Conservation (phyloP, 768 basidiomycete genomes). For the Hypholoma fasciculare region DNA sequence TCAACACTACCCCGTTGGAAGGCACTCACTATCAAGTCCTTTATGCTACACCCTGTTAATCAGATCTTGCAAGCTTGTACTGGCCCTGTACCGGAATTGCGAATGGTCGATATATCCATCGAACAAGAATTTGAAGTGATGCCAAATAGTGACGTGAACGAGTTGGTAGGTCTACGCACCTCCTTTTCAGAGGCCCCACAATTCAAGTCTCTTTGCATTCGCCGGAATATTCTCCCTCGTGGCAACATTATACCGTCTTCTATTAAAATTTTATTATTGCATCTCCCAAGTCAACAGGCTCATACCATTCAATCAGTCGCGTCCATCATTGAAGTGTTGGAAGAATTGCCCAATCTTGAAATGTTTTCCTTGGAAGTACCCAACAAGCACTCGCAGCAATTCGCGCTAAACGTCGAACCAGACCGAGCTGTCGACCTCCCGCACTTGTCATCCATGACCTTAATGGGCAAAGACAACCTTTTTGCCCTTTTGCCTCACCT, state of each 20-base stretch:
- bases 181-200: slow-evolving; percentile 33
- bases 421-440: slow-evolving; percentile 20
- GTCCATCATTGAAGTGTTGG: slow-evolving; percentile 31
- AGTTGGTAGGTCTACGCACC: slow-evolving; percentile 26
- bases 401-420: slow-evolving; percentile 18
- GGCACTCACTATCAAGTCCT: slow-evolving; percentile 39
- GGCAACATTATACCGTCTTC: slow-evolving; percentile 30
- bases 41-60: slow-evolving; percentile 36
- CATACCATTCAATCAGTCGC: slow-evolving; percentile 17
- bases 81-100: slow-evolving; percentile 35
- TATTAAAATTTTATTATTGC: slow-evolving; percentile 34
- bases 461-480: slow-evolving; percentile 28
- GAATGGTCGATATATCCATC: slow-evolving; percentile 27
- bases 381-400: slow-evolving; percentile 26
- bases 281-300: slow-evolving; percentile 24
- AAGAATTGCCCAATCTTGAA: slow-evolving; percentile 39
- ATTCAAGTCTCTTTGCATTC: slow-evolving; percentile 32
- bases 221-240: slow-evolving; percentile 34
- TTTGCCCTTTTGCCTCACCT: slow-evolving; percentile 31
- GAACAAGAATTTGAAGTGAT: slow-evolving; percentile 28
- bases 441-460: slow-evolving; percentile 24
- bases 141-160: slow-evolving; percentile 14
- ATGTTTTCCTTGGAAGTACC: slow-evolving; percentile 39
- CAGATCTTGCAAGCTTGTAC: slow-evolving; percentile 37
- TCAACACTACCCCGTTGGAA: slow-evolving; percentile 43